Base-by-base conservation (phyloP, 1,284 basidiomycete species). In the Ustilago curta region DNA sequence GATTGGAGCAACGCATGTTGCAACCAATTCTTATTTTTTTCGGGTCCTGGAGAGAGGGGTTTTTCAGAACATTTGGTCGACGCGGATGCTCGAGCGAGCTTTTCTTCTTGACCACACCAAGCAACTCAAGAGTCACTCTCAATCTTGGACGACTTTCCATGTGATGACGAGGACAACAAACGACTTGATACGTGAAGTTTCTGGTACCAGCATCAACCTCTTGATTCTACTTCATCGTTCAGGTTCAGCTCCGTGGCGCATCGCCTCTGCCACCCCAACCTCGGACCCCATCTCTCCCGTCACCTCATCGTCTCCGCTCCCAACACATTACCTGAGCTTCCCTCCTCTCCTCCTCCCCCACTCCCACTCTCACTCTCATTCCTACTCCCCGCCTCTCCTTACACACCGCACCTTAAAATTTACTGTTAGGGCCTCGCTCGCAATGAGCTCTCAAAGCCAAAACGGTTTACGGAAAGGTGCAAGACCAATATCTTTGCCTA, bases 381-480 rank as follows among this genome's bases (percentile, higher is more conserved):
- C 23, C 18, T 31, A 44, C 29, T 7, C 27, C 3, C 31, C 18
- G 32, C n/a, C n/a, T n/a, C n/a, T n/a, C n/a, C n/a, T n/a, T n/a
- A n/a, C n/a, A n/a, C 48, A 57, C 11, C 58, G 68, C 68, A 70
- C 54, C 49, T 70, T 70, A 70, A 51, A 53, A 58, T 65, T 70
- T 61, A 65, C 62, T 23, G 61, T 51, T 35, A 40, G 45, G 44
- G 54, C 54, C 53, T 4, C n/a, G 6, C n/a, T 29, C 29, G 14
- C 16, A 31, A 19, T 7, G 45, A 29, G 61, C 42, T 32, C 32
- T 42, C 31, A 37, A 70, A 50, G 56, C 57, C 64, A 42, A 16
- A 51, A 45, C 45, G 65, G 74, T 63, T 71, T 77, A 77, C 75
- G 75, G 75, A 77, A 73, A 69, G 68, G 61, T 73, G 75, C 75